Percentiles rank a stretch among this genome's conserved stretches.
Conservation (phyloP, 352 stramenopile genomes). For the Phytophthora ohioensis region DNA sequence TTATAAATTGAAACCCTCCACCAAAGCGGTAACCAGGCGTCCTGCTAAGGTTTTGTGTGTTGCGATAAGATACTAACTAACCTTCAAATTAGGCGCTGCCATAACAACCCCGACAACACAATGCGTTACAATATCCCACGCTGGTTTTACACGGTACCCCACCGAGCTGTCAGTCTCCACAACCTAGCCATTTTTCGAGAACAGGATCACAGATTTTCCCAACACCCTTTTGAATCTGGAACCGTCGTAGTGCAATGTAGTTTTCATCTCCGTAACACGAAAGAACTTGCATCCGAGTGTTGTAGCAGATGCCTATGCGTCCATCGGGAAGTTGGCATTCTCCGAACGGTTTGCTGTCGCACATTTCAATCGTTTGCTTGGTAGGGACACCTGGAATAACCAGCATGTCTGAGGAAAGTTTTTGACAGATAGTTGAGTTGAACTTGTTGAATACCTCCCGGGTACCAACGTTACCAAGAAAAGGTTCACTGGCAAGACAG, state of each 20-base stretch:
- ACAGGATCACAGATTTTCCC: slow-evolving; percentile 19
- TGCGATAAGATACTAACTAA: too few relatives aligned
- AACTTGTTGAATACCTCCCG: slow-evolving; percentile 22
- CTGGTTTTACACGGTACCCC: too few relatives aligned
- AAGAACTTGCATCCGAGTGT: slow-evolving; percentile 36
- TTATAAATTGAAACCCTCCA: too few relatives aligned
- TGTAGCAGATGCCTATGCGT: slow-evolving; percentile 27
- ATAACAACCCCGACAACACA: too few relatives aligned
- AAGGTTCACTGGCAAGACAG: slow-evolving; percentile 23
- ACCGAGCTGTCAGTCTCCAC: neutral
- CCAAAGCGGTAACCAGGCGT: too few relatives aligned
- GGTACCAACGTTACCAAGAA: slow-evolving; percentile 24
- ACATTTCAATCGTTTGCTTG: slow-evolving; percentile 32
- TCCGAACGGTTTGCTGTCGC: slow-evolving; percentile 28
- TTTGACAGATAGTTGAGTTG: slow-evolving; percentile 17
- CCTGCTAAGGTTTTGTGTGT: too few relatives aligned
- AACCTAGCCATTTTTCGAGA: slow-evolving; percentile 30
- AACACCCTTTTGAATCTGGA: slow-evolving; percentile 26
- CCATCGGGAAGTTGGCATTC: slow-evolving; percentile 18
- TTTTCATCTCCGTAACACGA: slow-evolving; percentile 28
- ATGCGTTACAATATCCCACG: too few relatives aligned
- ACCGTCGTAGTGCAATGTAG: slow-evolving; percentile 27
- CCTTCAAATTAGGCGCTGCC: too few relatives aligned
- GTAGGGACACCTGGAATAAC: slow-evolving; percentile 5
- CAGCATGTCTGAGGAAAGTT: slow-evolving; percentile 14